Conservation (phyloP, 352 stramenopile species). For the Globisporangium parvum region DNA sequence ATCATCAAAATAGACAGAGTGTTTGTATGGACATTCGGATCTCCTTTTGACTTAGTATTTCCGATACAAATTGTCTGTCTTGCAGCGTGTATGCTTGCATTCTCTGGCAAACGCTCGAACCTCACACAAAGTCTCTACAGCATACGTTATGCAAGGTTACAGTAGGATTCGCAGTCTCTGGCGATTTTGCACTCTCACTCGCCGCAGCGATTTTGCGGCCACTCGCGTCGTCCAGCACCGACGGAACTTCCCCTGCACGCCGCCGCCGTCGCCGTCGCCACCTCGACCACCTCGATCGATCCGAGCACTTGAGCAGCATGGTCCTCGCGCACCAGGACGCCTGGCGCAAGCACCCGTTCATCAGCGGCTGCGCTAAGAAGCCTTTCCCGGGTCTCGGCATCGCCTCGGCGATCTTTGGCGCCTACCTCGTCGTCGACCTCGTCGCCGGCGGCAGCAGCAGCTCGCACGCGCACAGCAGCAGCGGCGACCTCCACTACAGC, state of each 20-base stretch:
- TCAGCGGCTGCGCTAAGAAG: constrained; percentile 79
- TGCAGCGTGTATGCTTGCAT: too few species aligned
- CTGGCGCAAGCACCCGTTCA: constrained; percentile 86
- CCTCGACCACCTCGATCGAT: too few species aligned
- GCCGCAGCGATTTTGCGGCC: neutral
- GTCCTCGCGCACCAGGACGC: constrained; percentile 85
- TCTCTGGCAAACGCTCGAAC: too few species aligned
- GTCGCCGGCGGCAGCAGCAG: constrained; percentile 38
- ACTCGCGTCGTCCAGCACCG: constrained; percentile 3
- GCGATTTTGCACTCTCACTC: too few species aligned
- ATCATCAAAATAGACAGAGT: too few species aligned
- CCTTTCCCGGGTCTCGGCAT: constrained; percentile 74
- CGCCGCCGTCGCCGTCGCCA: too few species aligned
- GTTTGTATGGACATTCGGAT: too few species aligned
- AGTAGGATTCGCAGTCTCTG: too few species aligned
- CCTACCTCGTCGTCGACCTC: constrained; percentile 68
- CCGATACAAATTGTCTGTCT: too few species aligned
- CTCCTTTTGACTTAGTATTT: too few species aligned
- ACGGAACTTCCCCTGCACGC: constrained; percentile 8
- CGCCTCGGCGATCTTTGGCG: constrained; percentile 71
- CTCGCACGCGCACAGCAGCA: constrained; percentile 19
- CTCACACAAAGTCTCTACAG: too few species aligned
- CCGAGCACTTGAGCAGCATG: constrained; percentile 27
- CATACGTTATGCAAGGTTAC: too few species aligned
- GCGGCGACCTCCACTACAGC: constrained; percentile 16